Evolutionary conservation across 345 rosid species (phyloP).

Genomic region (Angophora floribunda): DNA sequence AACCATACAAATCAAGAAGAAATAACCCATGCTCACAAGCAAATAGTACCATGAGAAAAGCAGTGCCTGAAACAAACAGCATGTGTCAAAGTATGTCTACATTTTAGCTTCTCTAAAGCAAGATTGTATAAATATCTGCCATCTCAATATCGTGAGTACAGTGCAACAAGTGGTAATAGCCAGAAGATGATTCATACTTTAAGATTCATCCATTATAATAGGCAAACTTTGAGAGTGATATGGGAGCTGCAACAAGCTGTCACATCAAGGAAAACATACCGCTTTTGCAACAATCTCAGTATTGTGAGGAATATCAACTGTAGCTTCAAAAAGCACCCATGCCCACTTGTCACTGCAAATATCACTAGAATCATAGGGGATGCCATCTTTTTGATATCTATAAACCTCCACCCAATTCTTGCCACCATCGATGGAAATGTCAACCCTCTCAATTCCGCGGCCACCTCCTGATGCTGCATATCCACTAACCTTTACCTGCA

Average conservation of each 20-base stretch:
- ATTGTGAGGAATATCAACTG: constrained; percentile 35
- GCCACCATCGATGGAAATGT: constrained; percentile 86
- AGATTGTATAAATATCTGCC: not conserved
- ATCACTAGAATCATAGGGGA: constrained; percentile 52
- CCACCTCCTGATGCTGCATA: constrained; percentile 98
- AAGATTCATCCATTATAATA: not conserved
- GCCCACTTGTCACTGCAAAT: constrained; percentile 82
- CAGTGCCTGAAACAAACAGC: not conserved
- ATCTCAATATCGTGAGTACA: not conserved
- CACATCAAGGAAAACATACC: constrained; percentile 25
- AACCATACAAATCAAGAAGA: not conserved
- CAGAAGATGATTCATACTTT: not conserved
- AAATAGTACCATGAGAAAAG: not conserved
- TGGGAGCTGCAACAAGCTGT: not conserved
- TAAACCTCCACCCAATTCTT: constrained; percentile 85
- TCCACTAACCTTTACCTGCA: constrained; percentile 69
- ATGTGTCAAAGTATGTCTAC: not conserved
- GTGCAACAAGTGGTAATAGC: not conserved
- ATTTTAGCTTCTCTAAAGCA: not conserved
- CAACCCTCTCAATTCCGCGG: constrained; percentile 94
- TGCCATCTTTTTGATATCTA: constrained; percentile 58
- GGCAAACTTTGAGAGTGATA: not conserved
- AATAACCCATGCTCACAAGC: not conserved
- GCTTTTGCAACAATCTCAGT: constrained; percentile 86
- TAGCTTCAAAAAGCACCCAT: constrained; percentile 84